These are phyloP conservation scores for Phoenix dactylifera DNA, from an alignment of 176 grass and related monocot species.

Conservation along the genomic window DNA sequence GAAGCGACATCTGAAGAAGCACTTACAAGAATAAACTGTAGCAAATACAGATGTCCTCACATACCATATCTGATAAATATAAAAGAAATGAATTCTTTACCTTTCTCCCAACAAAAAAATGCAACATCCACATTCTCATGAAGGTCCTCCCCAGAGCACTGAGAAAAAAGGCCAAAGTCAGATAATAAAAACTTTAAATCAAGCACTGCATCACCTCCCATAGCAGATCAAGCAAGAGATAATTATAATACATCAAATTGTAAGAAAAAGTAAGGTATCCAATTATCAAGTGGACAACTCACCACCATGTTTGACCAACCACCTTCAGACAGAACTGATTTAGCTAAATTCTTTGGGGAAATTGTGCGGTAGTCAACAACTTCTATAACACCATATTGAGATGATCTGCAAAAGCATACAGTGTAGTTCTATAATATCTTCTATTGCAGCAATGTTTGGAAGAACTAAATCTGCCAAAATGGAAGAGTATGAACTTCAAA, in stretches of 20 bases:
- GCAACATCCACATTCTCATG: slow-evolving; percentile 53
- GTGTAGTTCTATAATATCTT: too few species aligned
- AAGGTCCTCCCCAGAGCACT: slow-evolving; percentile 55
- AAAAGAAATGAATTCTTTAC: slow-evolving; percentile 21
- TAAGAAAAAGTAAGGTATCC: not conserved
- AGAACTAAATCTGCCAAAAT: too few species aligned
- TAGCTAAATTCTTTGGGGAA: slow-evolving; percentile 49
- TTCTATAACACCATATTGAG: slow-evolving; percentile 41
- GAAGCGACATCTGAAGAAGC: too few species aligned
- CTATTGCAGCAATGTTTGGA: too few species aligned
- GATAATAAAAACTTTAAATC: not conserved
- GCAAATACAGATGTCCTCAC: not conserved
- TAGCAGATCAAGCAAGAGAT: not conserved
- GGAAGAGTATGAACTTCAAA: too few species aligned
- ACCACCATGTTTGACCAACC: slow-evolving; percentile 88
- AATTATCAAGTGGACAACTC: slow-evolving; percentile 17
- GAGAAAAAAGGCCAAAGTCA: slow-evolving; percentile 16
- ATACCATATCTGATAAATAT: not conserved
- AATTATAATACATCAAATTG: not conserved
- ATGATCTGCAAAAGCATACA: slow-evolving; percentile 31
- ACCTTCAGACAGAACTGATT: slow-evolving; percentile 72
- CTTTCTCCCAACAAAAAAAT: slow-evolving; percentile 73
- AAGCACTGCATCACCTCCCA: too few species aligned
- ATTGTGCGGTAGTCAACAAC: slow-evolving; percentile 62
- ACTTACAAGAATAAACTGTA: not conserved